Conservation (phyloP, 2,329 filamentous ascomycete genomes). For the Xylariomycetidae sp. region DNA sequence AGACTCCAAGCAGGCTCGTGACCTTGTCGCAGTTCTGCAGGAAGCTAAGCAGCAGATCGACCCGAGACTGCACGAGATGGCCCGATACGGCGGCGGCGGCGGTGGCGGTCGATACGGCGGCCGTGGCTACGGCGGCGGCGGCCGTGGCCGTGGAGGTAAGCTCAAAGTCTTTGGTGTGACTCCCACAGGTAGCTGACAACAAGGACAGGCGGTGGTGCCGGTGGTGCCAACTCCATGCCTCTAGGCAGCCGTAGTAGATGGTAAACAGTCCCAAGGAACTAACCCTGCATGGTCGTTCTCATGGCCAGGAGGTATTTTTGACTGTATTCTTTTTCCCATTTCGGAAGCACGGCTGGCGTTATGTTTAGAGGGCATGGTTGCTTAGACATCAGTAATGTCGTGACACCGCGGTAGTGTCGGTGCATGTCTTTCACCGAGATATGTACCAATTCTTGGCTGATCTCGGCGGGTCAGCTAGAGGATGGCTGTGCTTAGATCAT, state of each 20-base stretch:
- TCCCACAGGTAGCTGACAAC: too few species aligned
- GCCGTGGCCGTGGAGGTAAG: constrained; percentile 45
- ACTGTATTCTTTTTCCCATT: constrained; percentile 18
- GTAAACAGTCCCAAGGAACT: too few species aligned
- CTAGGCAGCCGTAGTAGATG: constrained; percentile 31
- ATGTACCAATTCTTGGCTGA: constrained; percentile 13
- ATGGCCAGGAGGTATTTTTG: too few species aligned
- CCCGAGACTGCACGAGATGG: constrained; percentile 93
- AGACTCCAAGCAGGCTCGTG: constrained; percentile 94
- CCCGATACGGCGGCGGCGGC: constrained; percentile 81
- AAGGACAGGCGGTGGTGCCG: constrained; percentile 35
- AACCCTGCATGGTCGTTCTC: too few species aligned
- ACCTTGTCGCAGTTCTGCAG: constrained; percentile 85
- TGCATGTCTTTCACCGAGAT: constrained; percentile 19
- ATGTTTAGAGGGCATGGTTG: constrained; percentile 27
- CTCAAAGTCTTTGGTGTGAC: constrained; percentile 20
- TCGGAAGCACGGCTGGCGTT: constrained; percentile 31
- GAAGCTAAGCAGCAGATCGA: constrained; percentile 99
- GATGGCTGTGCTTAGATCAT: constrained; percentile 7
- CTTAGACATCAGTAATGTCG: constrained; percentile 28
- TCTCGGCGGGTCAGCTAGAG: constrained; percentile 9
- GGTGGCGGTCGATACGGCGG: constrained; percentile 69
- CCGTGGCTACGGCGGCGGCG: constrained; percentile 63
- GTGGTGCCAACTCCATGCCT: constrained; percentile 37
- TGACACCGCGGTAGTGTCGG: constrained; percentile 12